Percentiles rank a stretch among this genome's conserved stretches.
These are phyloP conservation scores for Dioscorea zingiberensis DNA, from an alignment of 106 monocot species.

Conservation along the genomic window DNA sequence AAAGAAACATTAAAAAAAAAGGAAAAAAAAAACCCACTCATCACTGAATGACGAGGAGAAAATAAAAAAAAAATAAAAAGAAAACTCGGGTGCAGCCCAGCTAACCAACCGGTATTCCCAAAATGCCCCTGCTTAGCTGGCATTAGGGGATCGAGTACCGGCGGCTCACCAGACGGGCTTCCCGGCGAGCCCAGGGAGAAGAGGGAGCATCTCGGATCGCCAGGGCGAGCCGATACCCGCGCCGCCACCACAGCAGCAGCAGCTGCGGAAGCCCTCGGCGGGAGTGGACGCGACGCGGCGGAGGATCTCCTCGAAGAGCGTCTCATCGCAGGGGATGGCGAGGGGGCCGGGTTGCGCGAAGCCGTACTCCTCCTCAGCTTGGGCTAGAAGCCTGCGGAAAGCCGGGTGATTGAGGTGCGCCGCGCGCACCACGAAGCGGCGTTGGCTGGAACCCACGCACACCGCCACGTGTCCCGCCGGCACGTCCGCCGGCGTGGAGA, in stretches of 20 bases:
- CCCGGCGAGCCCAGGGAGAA: constrained; percentile 17
- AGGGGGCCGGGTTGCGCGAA: constrained; percentile 41
- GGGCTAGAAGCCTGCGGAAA: constrained; percentile 44
- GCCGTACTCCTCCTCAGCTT: constrained; percentile 68
- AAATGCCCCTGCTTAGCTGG: too few species aligned
- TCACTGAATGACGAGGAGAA: too few species aligned
- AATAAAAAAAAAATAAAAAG: too few species aligned
- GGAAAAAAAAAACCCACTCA: too few species aligned
- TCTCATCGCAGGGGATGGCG: constrained; percentile 48
- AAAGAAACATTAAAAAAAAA: too few species aligned
- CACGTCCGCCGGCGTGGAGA: constrained; percentile 18
- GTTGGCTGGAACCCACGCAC: constrained; percentile 31
- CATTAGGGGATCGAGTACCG: not conserved
- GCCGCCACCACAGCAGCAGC: too few species aligned
- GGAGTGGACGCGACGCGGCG: constrained; percentile 5
- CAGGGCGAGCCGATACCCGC: too few species aligned
- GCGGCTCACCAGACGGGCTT: constrained; percentile 16
- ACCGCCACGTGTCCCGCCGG: constrained; percentile 65
- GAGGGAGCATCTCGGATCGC: constrained; percentile 20
- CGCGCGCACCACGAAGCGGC: constrained; percentile 51
- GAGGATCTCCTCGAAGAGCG: constrained; percentile 47
- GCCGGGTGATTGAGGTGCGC: constrained; percentile 63
- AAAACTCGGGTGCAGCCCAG: too few species aligned
- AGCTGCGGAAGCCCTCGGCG: not conserved
- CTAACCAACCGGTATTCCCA: too few species aligned